Conservation (phyloP, 345 rosid genomes). For the Geranium rotundifolium region DNA sequence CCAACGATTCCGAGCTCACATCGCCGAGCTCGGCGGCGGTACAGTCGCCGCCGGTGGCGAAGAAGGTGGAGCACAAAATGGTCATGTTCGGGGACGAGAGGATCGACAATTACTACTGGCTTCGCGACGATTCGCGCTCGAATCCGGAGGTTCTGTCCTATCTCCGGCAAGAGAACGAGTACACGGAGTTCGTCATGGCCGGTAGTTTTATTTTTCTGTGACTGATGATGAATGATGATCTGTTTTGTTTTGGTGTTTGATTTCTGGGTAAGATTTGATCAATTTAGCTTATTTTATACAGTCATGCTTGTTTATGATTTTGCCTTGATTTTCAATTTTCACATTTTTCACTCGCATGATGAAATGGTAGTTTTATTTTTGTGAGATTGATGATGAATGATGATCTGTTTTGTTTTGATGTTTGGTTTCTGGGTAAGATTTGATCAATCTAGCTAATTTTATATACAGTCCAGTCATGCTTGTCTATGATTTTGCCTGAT, state of each 20-base stretch:
- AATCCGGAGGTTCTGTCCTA: constrained; percentile 47
- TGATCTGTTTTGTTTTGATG: not conserved
- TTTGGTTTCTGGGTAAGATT: not conserved
- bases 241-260: not conserved
- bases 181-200: constrained; percentile 47
- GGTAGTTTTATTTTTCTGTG: constrained; percentile 20
- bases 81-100: constrained; percentile 75
- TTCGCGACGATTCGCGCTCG: constrained; percentile 84
- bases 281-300: no score
- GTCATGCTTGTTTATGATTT: no score
- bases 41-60: constrained; percentile 46
- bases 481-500: no score
- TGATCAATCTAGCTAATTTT: no score
- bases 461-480: no score
- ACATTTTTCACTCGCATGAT: no score
- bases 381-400: not conserved
- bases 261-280: not conserved
- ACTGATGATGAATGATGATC: not conserved
- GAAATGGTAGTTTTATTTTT: constrained; percentile 18
- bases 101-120: constrained; percentile 84
- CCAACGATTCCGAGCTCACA: not conserved
- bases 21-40: not conserved
- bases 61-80: constrained; percentile 71
- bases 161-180: constrained; percentile 57
- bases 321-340: no score